phyloP scores from a whole-genome alignment of 345 rosid species.

The Hibiscus mutabilis region DNA sequence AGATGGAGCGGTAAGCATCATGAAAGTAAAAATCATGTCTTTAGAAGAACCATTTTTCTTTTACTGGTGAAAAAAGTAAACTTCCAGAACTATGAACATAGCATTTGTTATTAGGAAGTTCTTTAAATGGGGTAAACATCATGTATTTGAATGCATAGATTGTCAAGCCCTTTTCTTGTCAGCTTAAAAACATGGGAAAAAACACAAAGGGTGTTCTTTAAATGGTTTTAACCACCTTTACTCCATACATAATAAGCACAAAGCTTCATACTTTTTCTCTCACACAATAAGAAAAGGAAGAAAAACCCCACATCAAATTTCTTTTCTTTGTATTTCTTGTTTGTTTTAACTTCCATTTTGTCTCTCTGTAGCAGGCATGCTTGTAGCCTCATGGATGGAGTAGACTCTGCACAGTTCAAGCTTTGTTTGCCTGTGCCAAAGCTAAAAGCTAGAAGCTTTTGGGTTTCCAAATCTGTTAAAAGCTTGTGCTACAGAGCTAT shows the following conservation, averaged over 20 bases:
- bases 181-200: not conserved
- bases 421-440: slow-evolving; percentile 32
- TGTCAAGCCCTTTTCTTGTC: slow-evolving; percentile 14
- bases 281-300: not conserved
- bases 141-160: slow-evolving; percentile 14
- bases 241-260: slow-evolving; percentile 9
- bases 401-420: slow-evolving; percentile 28
- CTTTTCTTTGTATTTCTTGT: not conserved
- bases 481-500: slow-evolving; percentile 26
- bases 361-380: slow-evolving; percentile 28
- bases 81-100: not conserved
- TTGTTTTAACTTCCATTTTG: slow-evolving; percentile 15
- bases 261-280: slow-evolving; percentile 11
- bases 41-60: not conserved
- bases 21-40: not conserved
- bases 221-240: slow-evolving; percentile 1
- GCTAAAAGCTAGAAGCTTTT: slow-evolving; percentile 20
- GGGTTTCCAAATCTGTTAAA: slow-evolving; percentile 36
- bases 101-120: not conserved
- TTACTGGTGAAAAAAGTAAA: not conserved
- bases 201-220: not conserved
- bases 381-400: slow-evolving; percentile 36
- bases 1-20: not conserved
- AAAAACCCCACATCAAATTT: not conserved
- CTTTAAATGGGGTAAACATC: not conserved